Percentiles rank a stretch among this genome's conserved stretches.
Evolutionary conservation across 495 filamentous ascomycete genomes (phyloP).

Genomic region (Immersiella caudata): DNA sequence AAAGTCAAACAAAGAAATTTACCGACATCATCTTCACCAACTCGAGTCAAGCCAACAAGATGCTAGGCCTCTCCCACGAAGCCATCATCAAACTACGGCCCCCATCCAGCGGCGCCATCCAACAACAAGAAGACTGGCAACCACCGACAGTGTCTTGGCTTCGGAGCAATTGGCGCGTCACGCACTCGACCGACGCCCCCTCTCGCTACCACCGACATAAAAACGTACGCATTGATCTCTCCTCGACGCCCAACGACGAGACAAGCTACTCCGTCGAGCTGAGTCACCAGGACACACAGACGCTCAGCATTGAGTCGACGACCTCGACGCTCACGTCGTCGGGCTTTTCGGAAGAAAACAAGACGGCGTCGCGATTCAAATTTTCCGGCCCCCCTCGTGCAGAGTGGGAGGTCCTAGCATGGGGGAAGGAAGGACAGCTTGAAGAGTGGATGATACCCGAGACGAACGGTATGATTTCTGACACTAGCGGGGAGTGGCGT

Average conservation of each 20-base stretch:
- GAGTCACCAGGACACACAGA: neutral
- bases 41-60: neutral
- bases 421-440: slow-evolving; percentile 28
- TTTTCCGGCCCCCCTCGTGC: neutral
- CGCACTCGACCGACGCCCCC: neutral
- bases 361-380: neutral
- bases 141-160: neutral
- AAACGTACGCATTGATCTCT: neutral
- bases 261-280: neutral
- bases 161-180: neutral
- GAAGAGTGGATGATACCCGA: slow-evolving; percentile 27
- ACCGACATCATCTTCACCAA: neutral
- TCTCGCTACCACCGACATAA: neutral
- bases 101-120: neutral
- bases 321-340: neutral
- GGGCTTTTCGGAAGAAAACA: neutral
- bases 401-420: slow-evolving; percentile 13
- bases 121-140: neutral
- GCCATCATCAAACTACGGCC: slow-evolving; percentile 2
- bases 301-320: neutral
- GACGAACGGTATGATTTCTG: slow-evolving; percentile 18
- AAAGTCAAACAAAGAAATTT: no score
- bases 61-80: slow-evolving; percentile 9
- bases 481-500: slow-evolving; percentile 19
- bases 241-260: neutral